Base-by-base conservation (phyloP, 225 moss, liverwort and hornwort species). In the Bryoerythrophyllum caledonicum region DNA sequence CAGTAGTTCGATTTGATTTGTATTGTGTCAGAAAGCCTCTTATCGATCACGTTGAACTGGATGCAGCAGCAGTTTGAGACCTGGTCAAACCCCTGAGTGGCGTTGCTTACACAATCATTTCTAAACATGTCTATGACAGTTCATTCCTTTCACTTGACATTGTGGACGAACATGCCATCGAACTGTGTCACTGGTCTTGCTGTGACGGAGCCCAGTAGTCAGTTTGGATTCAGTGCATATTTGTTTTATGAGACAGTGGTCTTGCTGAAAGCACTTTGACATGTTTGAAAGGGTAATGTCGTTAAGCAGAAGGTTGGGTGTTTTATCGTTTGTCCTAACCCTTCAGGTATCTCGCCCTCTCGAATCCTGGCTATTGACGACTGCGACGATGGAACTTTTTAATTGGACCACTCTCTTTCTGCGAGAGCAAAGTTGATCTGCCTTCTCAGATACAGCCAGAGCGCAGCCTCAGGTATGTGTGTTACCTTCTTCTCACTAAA, bases 301-400 rank as follows among this genome's bases (percentile, higher is more conserved):
- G n/a, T 52, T 57, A 51, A 24, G 24, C 34, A 63, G 24, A 37
- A 19, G 74, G 17, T 25, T 63, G 52, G 12, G 51, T 37, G 37
- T 32, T 43, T 14, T 34, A 34, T 46, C 48, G 58, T 19, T 23
- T 24, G 24, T 32, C 59, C 59, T 67, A 59, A n/a, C 27, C 48
- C 19, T 44, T 27, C 28, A 57, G 57, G 59, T 59, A 59, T 56
- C 75, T 59, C 34, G 48, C 67, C 67, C 34, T 76, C 76, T 76
- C 59, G 43, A 59, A 76, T 76, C 59, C 59, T 67, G 58, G 76
- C 28, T 58, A 46, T 59, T 32, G 21, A 46, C 34, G 11, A 66
- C 15, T 44, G 46, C 67, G 32, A 46, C 10, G 43, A 8, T 58
- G 58, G 8, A 67, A 23, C 46, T 75, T 67, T 7, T 0, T 16